These are phyloP conservation scores for Sporothrix brunneoviolacea DNA, from an alignment of 2,329 filamentous ascomycete genomes.

Conservation along the genomic window DNA sequence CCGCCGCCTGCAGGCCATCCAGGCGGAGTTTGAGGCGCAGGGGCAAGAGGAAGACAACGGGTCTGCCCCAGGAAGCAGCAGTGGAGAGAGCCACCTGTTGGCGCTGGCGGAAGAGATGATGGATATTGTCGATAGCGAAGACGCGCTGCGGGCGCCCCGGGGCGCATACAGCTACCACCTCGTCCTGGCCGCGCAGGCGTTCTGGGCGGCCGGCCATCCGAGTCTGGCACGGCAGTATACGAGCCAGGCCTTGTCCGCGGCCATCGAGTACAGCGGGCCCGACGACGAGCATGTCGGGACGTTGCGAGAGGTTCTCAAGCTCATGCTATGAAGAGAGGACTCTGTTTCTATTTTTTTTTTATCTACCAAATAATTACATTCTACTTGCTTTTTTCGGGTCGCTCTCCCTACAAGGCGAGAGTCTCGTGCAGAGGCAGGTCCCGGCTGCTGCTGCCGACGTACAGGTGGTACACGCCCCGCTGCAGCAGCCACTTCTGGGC, in stretches of 20 bases:
- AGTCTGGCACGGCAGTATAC: not conserved
- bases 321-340: too few relatives aligned
- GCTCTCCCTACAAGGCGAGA: too few relatives aligned
- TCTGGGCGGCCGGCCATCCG: conserved; percentile 1
- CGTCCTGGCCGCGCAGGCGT: conserved; percentile 19
- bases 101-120: conserved; percentile 18
- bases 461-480: conserved; percentile 34
- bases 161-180: conserved; percentile 19
- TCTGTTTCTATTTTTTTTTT: too few relatives aligned
- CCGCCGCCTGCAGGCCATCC: conserved; percentile 19
- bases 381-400: too few relatives aligned
- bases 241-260: not conserved
- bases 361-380: too few relatives aligned
- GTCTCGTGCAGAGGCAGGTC: conserved; percentile 33
- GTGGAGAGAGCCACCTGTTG: too few relatives aligned
- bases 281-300: not conserved
- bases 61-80: too few relatives aligned
- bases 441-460: conserved; percentile 39
- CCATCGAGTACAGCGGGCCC: not conserved
- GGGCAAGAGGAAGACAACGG: too few relatives aligned
- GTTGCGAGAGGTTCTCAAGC: not conserved
- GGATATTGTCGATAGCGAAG: conserved; percentile 19
- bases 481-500: conserved; percentile 54
- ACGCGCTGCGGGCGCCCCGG: conserved; percentile 19
- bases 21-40: conserved; percentile 14